These are phyloP conservation scores for Cercospora brassicicola DNA, from an alignment of 2,329 filamentous ascomycete genomes.

Conservation along the genomic window DNA sequence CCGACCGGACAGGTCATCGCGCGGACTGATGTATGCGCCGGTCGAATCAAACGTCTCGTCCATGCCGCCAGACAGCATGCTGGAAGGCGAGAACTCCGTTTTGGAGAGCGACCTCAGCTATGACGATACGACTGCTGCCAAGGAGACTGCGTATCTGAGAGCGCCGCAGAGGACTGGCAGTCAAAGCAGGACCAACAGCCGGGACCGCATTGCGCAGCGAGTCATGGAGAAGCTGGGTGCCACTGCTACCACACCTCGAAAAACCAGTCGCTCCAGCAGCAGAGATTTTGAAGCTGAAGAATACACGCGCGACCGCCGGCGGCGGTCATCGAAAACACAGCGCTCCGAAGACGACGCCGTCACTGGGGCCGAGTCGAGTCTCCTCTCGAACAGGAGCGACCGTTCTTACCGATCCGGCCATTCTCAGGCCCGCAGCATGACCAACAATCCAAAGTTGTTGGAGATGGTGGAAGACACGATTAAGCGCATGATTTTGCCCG, in stretches of 20 bases:
- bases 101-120: constrained; percentile 45
- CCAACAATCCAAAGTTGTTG: constrained; percentile 87
- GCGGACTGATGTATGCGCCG: constrained; percentile 64
- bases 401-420: constrained; percentile 61
- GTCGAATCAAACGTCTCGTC: constrained; percentile 82
- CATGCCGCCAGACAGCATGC: constrained; percentile 70
- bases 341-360: constrained; percentile 54
- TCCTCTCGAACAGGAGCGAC: constrained; percentile 60
- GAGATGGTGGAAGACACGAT: constrained; percentile 94
- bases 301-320: constrained; percentile 35
- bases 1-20: constrained; percentile 51
- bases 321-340: constrained; percentile 48
- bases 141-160: constrained; percentile 48
- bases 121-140: constrained; percentile 40
- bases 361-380: constrained; percentile 61
- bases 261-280: constrained; percentile 34
- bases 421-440: constrained; percentile 69
- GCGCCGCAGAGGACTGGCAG: constrained; percentile 54
- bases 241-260: constrained; percentile 48
- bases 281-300: constrained; percentile 40
- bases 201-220: constrained; percentile 66
- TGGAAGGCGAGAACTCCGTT: constrained; percentile 58
- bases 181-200: constrained; percentile 64
- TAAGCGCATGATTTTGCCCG: constrained; percentile 81
- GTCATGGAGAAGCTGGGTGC: constrained; percentile 66